Percentiles rank a stretch among this genome's conserved stretches.
phyloP scores from a whole-genome alignment of 148 eudicot species.

The Fagopyrum esculentum region DNA sequence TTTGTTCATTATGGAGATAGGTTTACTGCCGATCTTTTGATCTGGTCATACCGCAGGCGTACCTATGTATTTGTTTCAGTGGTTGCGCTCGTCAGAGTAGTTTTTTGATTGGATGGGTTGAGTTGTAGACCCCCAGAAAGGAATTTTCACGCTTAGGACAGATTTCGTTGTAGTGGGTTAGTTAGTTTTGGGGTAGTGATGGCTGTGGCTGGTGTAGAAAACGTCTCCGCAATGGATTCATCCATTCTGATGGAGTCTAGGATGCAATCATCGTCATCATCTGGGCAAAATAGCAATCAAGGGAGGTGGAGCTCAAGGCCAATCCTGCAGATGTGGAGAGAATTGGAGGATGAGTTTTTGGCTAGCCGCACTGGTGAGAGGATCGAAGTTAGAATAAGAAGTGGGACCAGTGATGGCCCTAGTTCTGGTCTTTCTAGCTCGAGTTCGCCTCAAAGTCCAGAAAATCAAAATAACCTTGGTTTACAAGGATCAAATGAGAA shows the following conservation, averaged over 20 bases:
- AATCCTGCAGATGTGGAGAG: slow-evolving; percentile 78
- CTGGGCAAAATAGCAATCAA: slow-evolving; percentile 28
- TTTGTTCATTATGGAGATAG: slow-evolving; percentile 13
- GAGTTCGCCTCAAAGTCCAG: slow-evolving; percentile 20
- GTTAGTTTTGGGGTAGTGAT: slow-evolving; percentile 28
- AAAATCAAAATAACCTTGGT: slow-evolving; percentile 25
- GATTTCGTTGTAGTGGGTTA: slow-evolving; percentile 16
- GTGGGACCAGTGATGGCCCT: slow-evolving; percentile 22
- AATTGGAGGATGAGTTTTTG: slow-evolving; percentile 62
- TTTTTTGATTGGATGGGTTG: slow-evolving; percentile 16
- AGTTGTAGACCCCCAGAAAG: slow-evolving; percentile 15
- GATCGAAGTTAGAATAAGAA: slow-evolving; percentile 21
- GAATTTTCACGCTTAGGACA: slow-evolving; percentile 20
- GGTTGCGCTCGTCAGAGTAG: slow-evolving; percentile 19
- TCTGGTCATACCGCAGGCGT: slow-evolving; percentile 20
- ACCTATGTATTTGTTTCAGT: slow-evolving; percentile 22
- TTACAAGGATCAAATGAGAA: slow-evolving; percentile 27
- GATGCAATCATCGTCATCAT: slow-evolving; percentile 30
- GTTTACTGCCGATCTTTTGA: slow-evolving; percentile 31
- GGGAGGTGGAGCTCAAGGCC: slow-evolving; percentile 47
- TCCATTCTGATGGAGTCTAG: slow-evolving; percentile 44
- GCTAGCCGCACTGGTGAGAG: slow-evolving; percentile 29
- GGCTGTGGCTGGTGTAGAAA: slow-evolving; percentile 77
- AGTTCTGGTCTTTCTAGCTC: slow-evolving; percentile 19
- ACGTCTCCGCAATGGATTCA: slow-evolving; percentile 44